A percentile compares a stretch with the other conserved stretches of the same genome.
Conservation (phyloP, 179 eudicot genomes). For the Actinidia polygama region DNA sequence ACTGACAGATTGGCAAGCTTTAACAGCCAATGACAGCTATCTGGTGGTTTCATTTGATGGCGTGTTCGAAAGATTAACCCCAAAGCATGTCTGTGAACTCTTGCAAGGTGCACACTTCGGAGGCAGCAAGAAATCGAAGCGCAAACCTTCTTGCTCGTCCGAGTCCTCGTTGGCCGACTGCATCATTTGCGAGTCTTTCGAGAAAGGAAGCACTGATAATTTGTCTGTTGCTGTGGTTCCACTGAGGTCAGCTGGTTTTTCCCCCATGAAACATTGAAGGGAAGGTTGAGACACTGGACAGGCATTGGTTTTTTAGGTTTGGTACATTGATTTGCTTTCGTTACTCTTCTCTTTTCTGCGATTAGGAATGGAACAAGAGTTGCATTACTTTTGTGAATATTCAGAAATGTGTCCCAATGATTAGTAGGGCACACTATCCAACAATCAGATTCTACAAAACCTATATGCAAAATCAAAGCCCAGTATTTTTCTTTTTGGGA, state of each 20-base stretch:
- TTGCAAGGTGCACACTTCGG: constrained; percentile 9
- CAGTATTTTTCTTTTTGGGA: too few species aligned
- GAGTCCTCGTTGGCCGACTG: constrained; percentile 24
- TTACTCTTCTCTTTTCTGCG: background rate
- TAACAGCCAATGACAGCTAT: constrained; percentile 28
- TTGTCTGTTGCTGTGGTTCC: constrained; percentile 34
- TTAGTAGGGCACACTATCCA: too few species aligned
- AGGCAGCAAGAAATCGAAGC: background rate
- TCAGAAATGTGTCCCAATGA: too few species aligned
- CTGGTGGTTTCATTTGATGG: constrained; percentile 41
- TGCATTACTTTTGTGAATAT: too few species aligned
- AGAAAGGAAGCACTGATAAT: constrained; percentile 39
- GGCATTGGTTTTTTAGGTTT: background rate
- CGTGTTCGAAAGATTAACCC: constrained; percentile 32
- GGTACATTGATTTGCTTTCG: background rate
- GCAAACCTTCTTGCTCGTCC: background rate
- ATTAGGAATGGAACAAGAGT: background rate
- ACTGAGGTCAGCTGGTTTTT: background rate
- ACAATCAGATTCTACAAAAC: too few species aligned
- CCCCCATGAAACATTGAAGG: background rate
- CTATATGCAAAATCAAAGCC: too few species aligned
- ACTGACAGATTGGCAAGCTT: constrained; percentile 32
- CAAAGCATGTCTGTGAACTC: constrained; percentile 31
- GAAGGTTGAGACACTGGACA: background rate
- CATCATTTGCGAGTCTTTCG: constrained; percentile 26